phyloP scores from a whole-genome alignment of 192 early-diverging fungal genomes.

The Rhizoclosmatium sp. region DNA sequence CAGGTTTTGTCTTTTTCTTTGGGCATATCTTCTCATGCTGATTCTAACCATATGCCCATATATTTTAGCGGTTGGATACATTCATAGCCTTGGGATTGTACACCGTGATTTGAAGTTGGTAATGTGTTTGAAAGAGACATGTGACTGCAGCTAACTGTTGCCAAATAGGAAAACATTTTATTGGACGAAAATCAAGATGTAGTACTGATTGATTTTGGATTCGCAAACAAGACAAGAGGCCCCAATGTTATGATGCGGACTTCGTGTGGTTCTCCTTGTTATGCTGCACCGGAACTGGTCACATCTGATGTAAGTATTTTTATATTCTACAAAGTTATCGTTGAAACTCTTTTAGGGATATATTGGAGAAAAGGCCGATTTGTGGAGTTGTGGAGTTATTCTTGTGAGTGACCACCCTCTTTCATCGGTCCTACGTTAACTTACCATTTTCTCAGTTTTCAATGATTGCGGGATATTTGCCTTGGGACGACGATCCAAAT shows the following conservation, averaged over 20 bases:
- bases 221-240: conserved; percentile 83
- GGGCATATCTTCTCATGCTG: neutral
- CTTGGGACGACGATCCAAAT: conserved; percentile 66
- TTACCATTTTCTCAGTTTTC: conserved; percentile 44
- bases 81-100: conserved; percentile 92
- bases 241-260: conserved; percentile 77
- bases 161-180: conserved; percentile 85
- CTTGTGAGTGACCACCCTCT: conserved; percentile 41
- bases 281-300: conserved; percentile 98
- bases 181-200: conserved; percentile 87
- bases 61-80: conserved; percentile 78
- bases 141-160: neutral
- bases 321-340: conserved; percentile 11
- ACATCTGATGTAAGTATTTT: conserved; percentile 75
- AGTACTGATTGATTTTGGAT: conserved; percentile 98
- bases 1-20: conserved; percentile 51
- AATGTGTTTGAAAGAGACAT: conserved; percentile 40
- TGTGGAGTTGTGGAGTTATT: conserved; percentile 99
- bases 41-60: neutral
- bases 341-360: conserved; percentile 65
- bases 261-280: conserved; percentile 97
- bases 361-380: conserved; percentile 95
- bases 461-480: conserved; percentile 68
- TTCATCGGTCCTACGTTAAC: neutral
- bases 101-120: conserved; percentile 96